phyloP scores from a whole-genome alignment of 768 basidiomycete genomes.

The Kwoniella europaea region DNA sequence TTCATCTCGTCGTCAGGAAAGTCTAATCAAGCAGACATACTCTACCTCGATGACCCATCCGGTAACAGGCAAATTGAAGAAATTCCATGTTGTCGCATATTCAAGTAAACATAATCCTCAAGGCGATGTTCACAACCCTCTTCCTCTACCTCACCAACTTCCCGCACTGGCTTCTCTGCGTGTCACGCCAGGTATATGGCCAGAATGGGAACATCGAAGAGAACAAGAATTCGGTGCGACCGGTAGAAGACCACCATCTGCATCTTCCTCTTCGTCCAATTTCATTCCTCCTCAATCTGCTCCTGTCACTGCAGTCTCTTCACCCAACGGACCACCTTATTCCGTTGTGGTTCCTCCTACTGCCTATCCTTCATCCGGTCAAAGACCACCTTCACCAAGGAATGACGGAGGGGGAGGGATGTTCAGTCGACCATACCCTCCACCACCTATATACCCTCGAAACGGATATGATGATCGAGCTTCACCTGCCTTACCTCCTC shows the following conservation, averaged over 20 bases:
- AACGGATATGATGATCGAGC: constrained; percentile 12
- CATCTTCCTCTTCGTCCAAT: constrained; percentile 3
- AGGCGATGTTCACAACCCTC: constrained; percentile 41
- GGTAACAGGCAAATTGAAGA: constrained; percentile 43
- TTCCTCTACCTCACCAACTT: constrained; percentile 49
- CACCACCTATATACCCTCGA: constrained; percentile 19
- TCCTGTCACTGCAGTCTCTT: constrained; percentile 24
- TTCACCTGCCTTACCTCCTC: constrained; percentile 5
- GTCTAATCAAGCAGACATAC: constrained; percentile 56
- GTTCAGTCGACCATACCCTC: constrained; percentile 18
- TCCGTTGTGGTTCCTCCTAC: constrained; percentile 25
- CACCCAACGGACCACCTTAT: constrained; percentile 25
- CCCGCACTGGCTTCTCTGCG: constrained; percentile 40
- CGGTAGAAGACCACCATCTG: constrained; percentile 13
- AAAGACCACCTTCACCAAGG: constrained; percentile 19
- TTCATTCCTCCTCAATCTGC: constrained; percentile 26
- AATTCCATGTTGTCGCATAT: constrained; percentile 55
- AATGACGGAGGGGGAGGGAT: background rate
- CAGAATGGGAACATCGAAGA: constrained; percentile 48
- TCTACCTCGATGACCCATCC: constrained; percentile 51
- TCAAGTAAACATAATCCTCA: constrained; percentile 50
- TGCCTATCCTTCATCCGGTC: constrained; percentile 15
- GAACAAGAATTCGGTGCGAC: constrained; percentile 26
- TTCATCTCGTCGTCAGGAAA: constrained; percentile 28
- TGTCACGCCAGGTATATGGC: constrained; percentile 50